Evolutionary conservation across 148 eudicot genomes (phyloP), one percentile per base, ranked within the genome.

Genomic region (Suaeda aralocaspica): DNA sequence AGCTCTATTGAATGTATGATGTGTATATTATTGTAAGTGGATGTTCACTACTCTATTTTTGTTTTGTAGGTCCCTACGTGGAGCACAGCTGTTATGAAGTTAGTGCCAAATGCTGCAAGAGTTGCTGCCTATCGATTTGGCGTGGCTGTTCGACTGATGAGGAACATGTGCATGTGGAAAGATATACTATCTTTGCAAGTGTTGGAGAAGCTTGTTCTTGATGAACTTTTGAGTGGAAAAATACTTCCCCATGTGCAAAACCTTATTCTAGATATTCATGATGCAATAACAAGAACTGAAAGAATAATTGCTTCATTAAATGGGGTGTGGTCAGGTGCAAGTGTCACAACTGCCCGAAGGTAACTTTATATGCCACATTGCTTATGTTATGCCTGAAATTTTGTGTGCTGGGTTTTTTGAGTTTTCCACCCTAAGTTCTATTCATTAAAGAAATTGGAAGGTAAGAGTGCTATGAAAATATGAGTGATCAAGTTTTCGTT

Each of bases 121-220:
- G 71, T 91, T 55, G 93, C 91, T 28, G 96, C 97, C 42, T 87
- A 89, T 78, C 85, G 84, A 59, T 94, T 94, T 71, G 99, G 99
- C 61, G 84, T 83, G 36, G 92, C 96, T 52, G 80, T 94, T 71
- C 87, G 97, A 65, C 73, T 91, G 79, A 73, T 91, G 81, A 87
- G 89, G 82, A 94, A 91, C 73, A 81, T 94, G 59, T 89, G 93
- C 85, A 68, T 87, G 81, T 94, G 97, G 97, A 86, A 84, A 67
- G 88, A 86, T 46, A 79, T 91, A 78, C 84, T 94, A 41, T 85
- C 92, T 2, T 75, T 81, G 82, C 79, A 91, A 50, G 85, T 89
- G 41, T 75, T 94, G 64, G 99, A 94, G 75, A 87, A 81, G 76
- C 85, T 89, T 81, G 96, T 80, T 59, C 82, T 94, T 52, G 97